These are phyloP conservation scores for Saraca asoca DNA, from an alignment of 331 rosid genomes.

Conservation along the genomic window DNA sequence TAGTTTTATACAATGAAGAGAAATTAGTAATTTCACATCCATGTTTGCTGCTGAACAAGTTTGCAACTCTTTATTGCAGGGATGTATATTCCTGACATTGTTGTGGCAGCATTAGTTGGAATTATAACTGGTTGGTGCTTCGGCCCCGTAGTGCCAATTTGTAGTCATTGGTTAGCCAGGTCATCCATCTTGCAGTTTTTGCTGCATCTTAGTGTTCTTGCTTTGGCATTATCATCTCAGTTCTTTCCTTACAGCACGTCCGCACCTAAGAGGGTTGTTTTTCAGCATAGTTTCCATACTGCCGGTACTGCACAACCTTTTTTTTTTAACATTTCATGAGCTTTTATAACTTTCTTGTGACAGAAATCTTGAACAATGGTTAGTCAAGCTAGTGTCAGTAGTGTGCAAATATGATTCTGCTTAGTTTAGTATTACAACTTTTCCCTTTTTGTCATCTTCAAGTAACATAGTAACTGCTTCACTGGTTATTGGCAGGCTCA, in stretches of 20 bases:
- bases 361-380: neutral
- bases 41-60: constrained; percentile 27
- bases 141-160: constrained; percentile 84
- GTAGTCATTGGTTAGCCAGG: constrained; percentile 82
- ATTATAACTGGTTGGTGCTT: constrained; percentile 71
- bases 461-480: constrained; percentile 25
- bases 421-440: constrained; percentile 17
- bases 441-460: neutral
- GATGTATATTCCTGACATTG: constrained; percentile 67
- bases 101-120: constrained; percentile 78
- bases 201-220: constrained; percentile 71
- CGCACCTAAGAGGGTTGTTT: constrained; percentile 87
- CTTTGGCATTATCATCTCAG: constrained; percentile 85
- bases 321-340: constrained; percentile 11
- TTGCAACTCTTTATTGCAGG: constrained; percentile 49
- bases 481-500: constrained; percentile 56
- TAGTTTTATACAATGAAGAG: constrained; percentile 39
- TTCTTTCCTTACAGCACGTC: constrained; percentile 82
- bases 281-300: constrained; percentile 75
- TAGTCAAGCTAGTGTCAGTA: constrained; percentile 12
- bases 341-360: constrained; percentile 16
- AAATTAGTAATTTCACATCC: constrained; percentile 15
- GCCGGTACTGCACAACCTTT: constrained; percentile 59
- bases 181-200: constrained; percentile 73
- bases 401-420: constrained; percentile 6